Base-by-base conservation (phyloP, 768 basidiomycete species). In the Lentinula lateritia region DNA sequence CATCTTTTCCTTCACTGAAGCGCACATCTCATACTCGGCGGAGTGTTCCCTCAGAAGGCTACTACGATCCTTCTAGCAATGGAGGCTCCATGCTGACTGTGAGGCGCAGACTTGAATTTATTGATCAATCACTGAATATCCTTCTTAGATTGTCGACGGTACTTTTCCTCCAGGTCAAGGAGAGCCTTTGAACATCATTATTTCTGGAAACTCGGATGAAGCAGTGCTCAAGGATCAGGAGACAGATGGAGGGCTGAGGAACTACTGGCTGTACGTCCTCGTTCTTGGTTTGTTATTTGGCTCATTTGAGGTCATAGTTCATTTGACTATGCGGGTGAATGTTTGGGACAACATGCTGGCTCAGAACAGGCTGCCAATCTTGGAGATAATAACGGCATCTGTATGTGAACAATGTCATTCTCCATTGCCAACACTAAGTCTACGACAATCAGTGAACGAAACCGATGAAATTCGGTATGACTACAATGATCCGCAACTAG, bases 391-490 rank as follows among this genome's bases (percentile, higher is more conserved):
- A 73, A 86, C 60, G 92, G 89, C 2, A 79, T 75, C 60, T 61
- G 92, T 92, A 64, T 65, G 88, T 80, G 3, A 16, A 28, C 16
- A 45, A 1, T 50, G 39, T 15, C 34, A 36, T 41, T 55, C n/a
- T 55, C 32, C 28, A 6, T 48, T 48, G 18, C 16, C 12, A 13
- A 18, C 2, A 12, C 9, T 39, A 6, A 55, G 16, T 28, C 38
- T 50, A 43, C 50, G 34, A 38, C 20, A 38, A 41, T 16, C 69
- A 93, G 91, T 79, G 62, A 92, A 93, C 70, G 87, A 97, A 70
- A 89, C 89, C 0, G 85, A 86, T 7, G 89, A 88, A n/a, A 85
- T 95, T 28, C 82, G 95, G 39, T 94, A 85, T 83, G 83, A 94
- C 69, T 98, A 92, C 70, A 86, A 85, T 7, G 86, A 96, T 66